phyloP scores from a whole-genome alignment of 768 basidiomycete genomes.

The Phlebiopsis flavidoalba region DNA sequence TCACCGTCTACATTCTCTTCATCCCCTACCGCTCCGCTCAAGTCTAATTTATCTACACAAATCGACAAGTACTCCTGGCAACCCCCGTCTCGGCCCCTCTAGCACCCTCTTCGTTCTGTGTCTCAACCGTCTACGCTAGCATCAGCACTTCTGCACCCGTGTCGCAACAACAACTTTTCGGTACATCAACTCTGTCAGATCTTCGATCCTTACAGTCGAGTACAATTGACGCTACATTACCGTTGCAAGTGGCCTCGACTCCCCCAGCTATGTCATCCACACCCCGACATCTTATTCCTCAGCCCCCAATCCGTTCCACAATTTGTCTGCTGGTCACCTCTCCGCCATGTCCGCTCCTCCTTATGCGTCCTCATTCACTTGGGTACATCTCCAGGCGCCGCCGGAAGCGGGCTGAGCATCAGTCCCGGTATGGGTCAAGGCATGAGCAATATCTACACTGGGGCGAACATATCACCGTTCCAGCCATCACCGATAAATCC shows the following conservation, averaged over 20 bases:
- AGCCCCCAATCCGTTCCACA: slow-evolving; percentile 14
- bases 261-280: slow-evolving; percentile 10
- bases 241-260: slow-evolving; percentile 7
- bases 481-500: slow-evolving; percentile 15
- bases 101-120: not conserved
- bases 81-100: not conserved
- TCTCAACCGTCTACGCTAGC: slow-evolving; percentile 1
- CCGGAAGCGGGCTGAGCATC: slow-evolving; percentile 18
- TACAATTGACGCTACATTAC: slow-evolving; percentile 9
- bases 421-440: slow-evolving; percentile 11
- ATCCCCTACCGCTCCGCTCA: not conserved
- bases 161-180: not conserved
- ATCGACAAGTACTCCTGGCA: not conserved
- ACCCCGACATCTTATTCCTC: slow-evolving; percentile 3
- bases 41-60: slow-evolving; percentile 12
- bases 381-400: slow-evolving; percentile 13
- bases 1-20: slow-evolving; percentile 13
- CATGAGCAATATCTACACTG: not conserved
- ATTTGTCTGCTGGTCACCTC: slow-evolving; percentile 17
- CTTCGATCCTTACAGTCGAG: not conserved
- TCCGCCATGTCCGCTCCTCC: slow-evolving; percentile 17
- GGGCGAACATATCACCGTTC: slow-evolving; percentile 9
- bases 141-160: not conserved
- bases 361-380: slow-evolving; percentile 18
- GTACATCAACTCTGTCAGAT: not conserved